These are phyloP conservation scores for Lichtheimia ramosa DNA, from an alignment of 371 early-diverging fungal species.

Conservation along the genomic window DNA sequence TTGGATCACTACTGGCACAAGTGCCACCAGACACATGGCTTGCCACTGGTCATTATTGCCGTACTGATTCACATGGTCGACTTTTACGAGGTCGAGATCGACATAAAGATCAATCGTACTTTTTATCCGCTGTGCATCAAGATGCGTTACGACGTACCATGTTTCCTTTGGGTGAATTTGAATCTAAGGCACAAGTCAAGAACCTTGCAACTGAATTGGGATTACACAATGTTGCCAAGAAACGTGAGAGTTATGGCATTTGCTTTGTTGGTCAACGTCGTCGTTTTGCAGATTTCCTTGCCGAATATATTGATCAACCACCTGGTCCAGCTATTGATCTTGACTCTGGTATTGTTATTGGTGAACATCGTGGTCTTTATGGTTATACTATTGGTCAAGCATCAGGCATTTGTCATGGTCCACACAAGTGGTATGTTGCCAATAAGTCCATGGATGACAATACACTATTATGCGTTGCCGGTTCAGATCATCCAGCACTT, in stretches of 20 bases:
- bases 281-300: constrained; percentile 78
- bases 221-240: constrained; percentile 56
- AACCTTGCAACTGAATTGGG: constrained; percentile 60
- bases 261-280: constrained; percentile 91
- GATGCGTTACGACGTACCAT: constrained; percentile 55
- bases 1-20: constrained; percentile 75
- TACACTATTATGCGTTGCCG: constrained; percentile 40
- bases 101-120: constrained; percentile 93
- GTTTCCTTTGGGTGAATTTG: constrained; percentile 84
- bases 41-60: constrained; percentile 92
- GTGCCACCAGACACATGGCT: constrained; percentile 57
- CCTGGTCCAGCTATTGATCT: constrained; percentile 66
- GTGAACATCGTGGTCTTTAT: constrained; percentile 70
- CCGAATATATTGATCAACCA: constrained; percentile 58
- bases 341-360: constrained; percentile 49
- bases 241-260: constrained; percentile 94
- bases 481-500: constrained; percentile 44
- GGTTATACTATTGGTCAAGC: constrained; percentile 78
- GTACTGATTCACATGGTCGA: constrained; percentile 22
- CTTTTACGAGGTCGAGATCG: constrained; percentile 62
- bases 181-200: constrained; percentile 73
- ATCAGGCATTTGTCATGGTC: constrained; percentile 58
- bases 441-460: constrained; percentile 33
- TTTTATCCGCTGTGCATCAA: constrained; percentile 70
- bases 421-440: constrained; percentile 59